Base-by-base conservation (phyloP, 2,329 filamentous ascomycete species). In the Hansfordia pulvinata region DNA sequence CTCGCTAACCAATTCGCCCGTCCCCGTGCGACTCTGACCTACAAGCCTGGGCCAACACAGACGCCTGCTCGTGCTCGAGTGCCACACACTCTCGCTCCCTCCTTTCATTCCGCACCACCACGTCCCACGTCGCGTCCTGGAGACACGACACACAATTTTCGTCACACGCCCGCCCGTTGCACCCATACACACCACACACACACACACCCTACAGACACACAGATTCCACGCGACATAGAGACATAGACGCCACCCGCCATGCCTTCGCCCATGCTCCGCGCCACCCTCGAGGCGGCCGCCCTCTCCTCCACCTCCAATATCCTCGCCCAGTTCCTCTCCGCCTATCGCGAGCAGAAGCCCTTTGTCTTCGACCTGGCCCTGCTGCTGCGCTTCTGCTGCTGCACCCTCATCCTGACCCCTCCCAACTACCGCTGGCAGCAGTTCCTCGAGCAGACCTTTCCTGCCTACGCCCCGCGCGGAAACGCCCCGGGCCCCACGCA, bases 361-460 rank as follows among this genome's bases (percentile, higher is more conserved):
- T 54, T 66, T 24, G 36, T 46, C 19, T 49, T 73, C 26, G 63
- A 72, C 30, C 26, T 54, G 2, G 33, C 52, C 17, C 56, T 61
- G 16, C 52, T 73, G 21, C 41, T 65, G 12, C 66, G 65, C 35
- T 74, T 73, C 45, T 56, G 67, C 20, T 49, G 59, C 19, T 56
- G 66, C 27, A 55, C 64, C 3, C 44, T 72, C 29, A 46, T 72
- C 21, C 62, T 61, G 4, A 58, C 65, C 2, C 69, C 69, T 6
- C 59, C 68, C 26, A 70, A 69, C 35, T 71, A 65, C 38, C 47
- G 64, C 29, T 74, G 69, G 68, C 65, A 73, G 37, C 56, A 62
- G 29, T 56, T 56, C 17, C 55, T 72, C 17, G 67, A 72, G 44
- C 50, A 53, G 13, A 54, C 44, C 8, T 68, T 69, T 29, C 67